These are phyloP conservation scores for Exophiala dermatitidis DNA, from an alignment of 2,329 filamentous ascomycete species.

Conservation along the genomic window DNA sequence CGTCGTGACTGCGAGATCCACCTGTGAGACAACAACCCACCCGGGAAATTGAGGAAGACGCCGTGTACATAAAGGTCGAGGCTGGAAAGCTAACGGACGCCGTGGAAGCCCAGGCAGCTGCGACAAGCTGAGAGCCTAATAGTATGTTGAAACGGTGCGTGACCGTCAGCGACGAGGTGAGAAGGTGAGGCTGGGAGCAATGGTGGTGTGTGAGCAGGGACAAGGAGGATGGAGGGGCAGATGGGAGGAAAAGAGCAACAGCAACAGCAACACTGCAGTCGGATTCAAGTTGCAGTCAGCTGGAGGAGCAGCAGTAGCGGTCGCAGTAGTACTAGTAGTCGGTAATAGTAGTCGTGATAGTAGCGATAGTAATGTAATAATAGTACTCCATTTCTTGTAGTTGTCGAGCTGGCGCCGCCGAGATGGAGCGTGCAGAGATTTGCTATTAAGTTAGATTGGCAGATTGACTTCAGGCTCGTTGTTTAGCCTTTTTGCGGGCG, in stretches of 20 bases:
- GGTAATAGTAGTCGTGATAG: too few relatives aligned
- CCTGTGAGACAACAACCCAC: conserved; percentile 17
- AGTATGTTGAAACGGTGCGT: conserved; percentile 1
- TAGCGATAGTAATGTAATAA: too few relatives aligned
- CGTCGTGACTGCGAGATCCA: conserved; percentile 6
- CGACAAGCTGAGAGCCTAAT: conserved; percentile 5
- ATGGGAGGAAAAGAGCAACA: neutral
- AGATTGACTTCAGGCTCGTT: neutral
- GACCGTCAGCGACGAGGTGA: conserved; percentile 21
- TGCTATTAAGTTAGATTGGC: conserved; percentile 22
- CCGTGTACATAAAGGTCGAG: conserved; percentile 9
- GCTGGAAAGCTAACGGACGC: conserved; percentile 7
- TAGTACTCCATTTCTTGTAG: neutral
- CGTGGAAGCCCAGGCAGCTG: conserved; percentile 17
- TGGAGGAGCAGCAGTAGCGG: too few relatives aligned
- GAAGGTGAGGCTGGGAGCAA: conserved; percentile 8
- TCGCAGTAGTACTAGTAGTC: too few relatives aligned
- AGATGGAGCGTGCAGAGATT: conserved; percentile 20
- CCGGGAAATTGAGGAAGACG: conserved; percentile 17
- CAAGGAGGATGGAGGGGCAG: conserved; percentile 1
- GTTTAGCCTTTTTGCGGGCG: conserved; percentile 1
- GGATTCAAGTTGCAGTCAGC: neutral
- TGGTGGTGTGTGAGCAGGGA: conserved; percentile 12
- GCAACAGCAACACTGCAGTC: neutral
- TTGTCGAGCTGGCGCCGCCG: neutral